These are phyloP conservation scores for Elsinoe australis DNA, from an alignment of 2,329 filamentous ascomycete genomes.

Conservation along the genomic window DNA sequence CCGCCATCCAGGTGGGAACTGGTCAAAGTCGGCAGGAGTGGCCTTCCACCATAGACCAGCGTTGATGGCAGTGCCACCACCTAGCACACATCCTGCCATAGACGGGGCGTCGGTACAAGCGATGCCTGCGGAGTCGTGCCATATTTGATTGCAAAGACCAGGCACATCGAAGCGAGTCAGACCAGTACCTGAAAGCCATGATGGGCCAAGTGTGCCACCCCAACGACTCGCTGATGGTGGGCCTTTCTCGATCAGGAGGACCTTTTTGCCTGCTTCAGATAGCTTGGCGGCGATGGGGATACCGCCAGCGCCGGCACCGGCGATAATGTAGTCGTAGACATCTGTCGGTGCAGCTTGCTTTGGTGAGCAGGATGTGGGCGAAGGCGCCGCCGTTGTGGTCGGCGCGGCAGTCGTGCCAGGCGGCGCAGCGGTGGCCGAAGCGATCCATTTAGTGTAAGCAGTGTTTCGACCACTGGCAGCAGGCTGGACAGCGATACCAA, in stretches of 20 bases:
- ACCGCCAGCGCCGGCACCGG: conserved; percentile 55
- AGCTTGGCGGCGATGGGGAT: conserved; percentile 54
- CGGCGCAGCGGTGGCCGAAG: conserved; percentile 39
- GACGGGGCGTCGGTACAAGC: conserved; percentile 61
- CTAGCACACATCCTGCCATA: conserved; percentile 65
- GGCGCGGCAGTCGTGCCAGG: conserved; percentile 54
- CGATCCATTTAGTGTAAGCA: conserved; percentile 26
- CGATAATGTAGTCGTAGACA: conserved; percentile 56
- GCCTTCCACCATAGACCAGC: conserved; percentile 54
- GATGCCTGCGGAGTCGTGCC: conserved; percentile 51
- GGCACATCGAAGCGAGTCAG: conserved; percentile 65
- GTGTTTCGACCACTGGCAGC: conserved; percentile 22
- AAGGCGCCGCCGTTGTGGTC: neutral
- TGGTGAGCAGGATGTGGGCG: conserved; percentile 22
- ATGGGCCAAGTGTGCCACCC: conserved; percentile 53
- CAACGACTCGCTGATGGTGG: conserved; percentile 54
- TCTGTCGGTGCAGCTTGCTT: conserved; percentile 33
- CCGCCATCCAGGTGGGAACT: conserved; percentile 67
- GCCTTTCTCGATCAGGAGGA: conserved; percentile 49
- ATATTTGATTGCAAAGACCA: conserved; percentile 64
- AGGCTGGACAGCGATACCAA: conserved; percentile 17
- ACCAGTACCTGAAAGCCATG: conserved; percentile 56
- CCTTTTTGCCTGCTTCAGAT: conserved; percentile 56
- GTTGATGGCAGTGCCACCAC: conserved; percentile 60
- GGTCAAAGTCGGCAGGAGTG: conserved; percentile 59